Conservation (phyloP, 2,329 filamentous ascomycete genomes). For the Scytalidium sp. region DNA sequence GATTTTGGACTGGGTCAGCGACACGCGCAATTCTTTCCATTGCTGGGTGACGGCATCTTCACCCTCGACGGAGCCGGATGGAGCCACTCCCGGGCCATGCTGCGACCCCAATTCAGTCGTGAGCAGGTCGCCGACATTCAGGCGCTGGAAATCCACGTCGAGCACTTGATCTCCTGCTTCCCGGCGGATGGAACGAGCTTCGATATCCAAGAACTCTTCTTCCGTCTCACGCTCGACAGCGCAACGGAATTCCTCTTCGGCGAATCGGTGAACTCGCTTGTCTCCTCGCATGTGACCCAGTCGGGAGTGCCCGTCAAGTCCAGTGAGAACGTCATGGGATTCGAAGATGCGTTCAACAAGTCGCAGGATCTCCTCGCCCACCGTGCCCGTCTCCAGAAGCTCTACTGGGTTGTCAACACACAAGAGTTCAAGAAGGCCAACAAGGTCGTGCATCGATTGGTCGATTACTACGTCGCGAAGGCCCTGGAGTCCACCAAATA, state of each 20-base stretch:
- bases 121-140: conserved; percentile 59
- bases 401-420: conserved; percentile 11
- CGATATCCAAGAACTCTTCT: conserved; percentile 38
- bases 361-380: conserved; percentile 22
- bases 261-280: conserved; percentile 44
- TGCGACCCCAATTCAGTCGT: conserved; percentile 38
- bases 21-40: conserved; percentile 38
- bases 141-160: conserved; percentile 65
- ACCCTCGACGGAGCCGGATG: conserved; percentile 47
- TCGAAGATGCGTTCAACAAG: conserved; percentile 30
- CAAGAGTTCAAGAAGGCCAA: conserved; percentile 15
- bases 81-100: conserved; percentile 34
- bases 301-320: neutral
- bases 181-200: conserved; percentile 28
- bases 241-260: conserved; percentile 59
- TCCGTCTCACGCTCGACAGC: conserved; percentile 34
- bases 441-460: conserved; percentile 12
- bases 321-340: conserved; percentile 8
- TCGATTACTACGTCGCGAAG: conserved; percentile 12
- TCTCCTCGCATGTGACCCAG: conserved; percentile 4
- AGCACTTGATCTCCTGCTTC: conserved; percentile 42
- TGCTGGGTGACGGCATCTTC: conserved; percentile 54
- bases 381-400: conserved; percentile 14
- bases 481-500: conserved; percentile 7
- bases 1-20: conserved; percentile 48